Evolutionary conservation across 2,329 filamentous ascomycete genomes (phyloP).

Genomic region (Monosporascus sp.): DNA sequence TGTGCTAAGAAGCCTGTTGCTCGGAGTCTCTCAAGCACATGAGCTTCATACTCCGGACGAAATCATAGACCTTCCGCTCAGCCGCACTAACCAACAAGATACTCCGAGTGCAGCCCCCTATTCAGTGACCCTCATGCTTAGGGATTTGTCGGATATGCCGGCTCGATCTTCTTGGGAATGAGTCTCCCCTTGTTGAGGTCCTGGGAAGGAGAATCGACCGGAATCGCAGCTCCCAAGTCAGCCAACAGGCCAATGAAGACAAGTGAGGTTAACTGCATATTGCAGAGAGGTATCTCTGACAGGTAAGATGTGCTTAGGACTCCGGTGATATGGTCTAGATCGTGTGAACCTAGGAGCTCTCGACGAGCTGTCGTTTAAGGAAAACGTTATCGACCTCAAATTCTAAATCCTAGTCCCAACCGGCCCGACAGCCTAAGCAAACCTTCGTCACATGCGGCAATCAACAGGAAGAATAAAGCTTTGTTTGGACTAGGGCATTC

Average conservation of each 20-base stretch:
- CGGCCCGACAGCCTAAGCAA: not conserved
- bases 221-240: not conserved
- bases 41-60: too few relatives aligned
- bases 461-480: not conserved
- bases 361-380: not conserved
- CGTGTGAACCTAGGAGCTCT: not conserved
- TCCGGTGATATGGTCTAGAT: not conserved
- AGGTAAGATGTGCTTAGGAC: not conserved
- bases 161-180: not conserved
- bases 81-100: too few relatives aligned
- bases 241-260: not conserved
- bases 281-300: not conserved
- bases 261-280: not conserved
- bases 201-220: not conserved
- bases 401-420: not conserved
- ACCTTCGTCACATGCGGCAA: not conserved
- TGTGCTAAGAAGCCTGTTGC: too few relatives aligned
- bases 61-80: too few relatives aligned
- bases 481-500: not conserved
- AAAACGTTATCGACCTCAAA: not conserved
- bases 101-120: too few relatives aligned
- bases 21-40: too few relatives aligned
- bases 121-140: too few relatives aligned
- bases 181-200: not conserved
- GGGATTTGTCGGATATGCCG: slow-evolving; percentile 10